Evolutionary conservation across 2,329 filamentous ascomycete genomes (phyloP), one percentile per base, ranked within the genome.

Genomic region (Sodiomyces alkalinus): DNA sequence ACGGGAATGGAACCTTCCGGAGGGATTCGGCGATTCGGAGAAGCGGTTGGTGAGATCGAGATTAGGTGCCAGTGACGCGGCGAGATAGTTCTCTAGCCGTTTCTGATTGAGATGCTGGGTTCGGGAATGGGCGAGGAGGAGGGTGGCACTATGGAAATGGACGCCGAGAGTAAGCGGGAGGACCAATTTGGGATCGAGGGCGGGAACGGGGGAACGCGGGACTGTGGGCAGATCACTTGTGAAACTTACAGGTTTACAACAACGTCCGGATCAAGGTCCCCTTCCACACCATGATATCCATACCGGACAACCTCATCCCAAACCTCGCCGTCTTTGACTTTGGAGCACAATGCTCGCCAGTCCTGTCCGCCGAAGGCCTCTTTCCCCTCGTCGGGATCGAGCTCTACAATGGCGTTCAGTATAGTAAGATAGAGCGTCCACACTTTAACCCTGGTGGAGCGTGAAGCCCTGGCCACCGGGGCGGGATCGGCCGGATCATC

Each of bases 371-470:
- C 90, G 56, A 96, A 92, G 9, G 77, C 69, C 28, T 77, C 71
- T 58, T 90, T 93, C 27, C 87, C 90, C 51, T 94, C 86, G 40
- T 93, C 82, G 2, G 80, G 65, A 31, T 85, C 83, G 46, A 96
- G 63, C 45, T 96, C 87, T 19, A 92, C 63, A 38, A 94, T 79
- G 21, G 83, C 80, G 56, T 94, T 93, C 37, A 96, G 63, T 28
- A 94, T 78, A 12, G 86, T 93, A 39, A 96, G 68, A 50, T 96
- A 98, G 44, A 98, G 66, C 52, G 85, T 93, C 90, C 90, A 98
- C 38, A 96, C 79, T 55, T 96, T 98, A 51, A 93, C 79, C 39
- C 86, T 67, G 32, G 82, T 90, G 18, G 76, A 80, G 39, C 79
- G 73, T 22, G 80, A 86, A 29, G 83, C 83, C 37, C 67, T 71